These are phyloP conservation scores for Fusarium sacchari DNA, from an alignment of 2,329 filamentous ascomycete species.

Conservation along the genomic window DNA sequence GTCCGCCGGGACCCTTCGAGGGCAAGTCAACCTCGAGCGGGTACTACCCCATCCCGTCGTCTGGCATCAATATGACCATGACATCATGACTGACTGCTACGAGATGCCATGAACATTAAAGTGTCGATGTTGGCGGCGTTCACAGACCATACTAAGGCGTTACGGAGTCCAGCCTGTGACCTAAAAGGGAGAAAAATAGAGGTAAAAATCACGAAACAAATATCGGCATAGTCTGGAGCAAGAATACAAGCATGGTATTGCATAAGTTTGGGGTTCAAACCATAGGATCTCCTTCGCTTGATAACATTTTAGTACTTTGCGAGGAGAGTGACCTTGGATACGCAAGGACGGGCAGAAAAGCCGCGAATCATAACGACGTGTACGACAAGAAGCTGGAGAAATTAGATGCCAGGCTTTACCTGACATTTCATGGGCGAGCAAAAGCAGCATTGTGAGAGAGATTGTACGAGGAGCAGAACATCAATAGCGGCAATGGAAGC, in stretches of 20 bases:
- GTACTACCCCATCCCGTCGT: slow-evolving; percentile 64
- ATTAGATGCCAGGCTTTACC: not conserved
- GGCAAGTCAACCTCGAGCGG: slow-evolving; percentile 62
- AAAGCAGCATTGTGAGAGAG: slow-evolving; percentile 11
- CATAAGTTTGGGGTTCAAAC: slow-evolving; percentile 31
- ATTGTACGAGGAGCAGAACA: slow-evolving; percentile 36
- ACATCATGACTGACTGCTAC: slow-evolving; percentile 36
- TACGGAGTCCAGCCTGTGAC: not conserved
- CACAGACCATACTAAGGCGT: slow-evolving; percentile 18
- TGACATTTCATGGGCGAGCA: not conserved
- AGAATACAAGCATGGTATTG: slow-evolving; percentile 9
- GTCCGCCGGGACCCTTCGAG: slow-evolving; percentile 60
- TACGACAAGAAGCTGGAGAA: slow-evolving; percentile 34
- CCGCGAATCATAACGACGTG: slow-evolving; percentile 31
- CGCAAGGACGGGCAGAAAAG: not conserved
- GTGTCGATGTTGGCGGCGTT: not conserved
- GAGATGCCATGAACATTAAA: not conserved
- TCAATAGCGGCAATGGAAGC: not conserved
- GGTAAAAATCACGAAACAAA: not conserved
- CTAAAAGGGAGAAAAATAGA: slow-evolving; percentile 5
- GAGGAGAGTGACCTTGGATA: slow-evolving; percentile 1
- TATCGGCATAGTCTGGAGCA: not conserved
- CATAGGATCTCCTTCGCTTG: slow-evolving; percentile 29
- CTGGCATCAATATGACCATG: slow-evolving; percentile 58
- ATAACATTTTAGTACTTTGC: slow-evolving; percentile 14